phyloP scores from a whole-genome alignment of 768 basidiomycete species.

The Collybia sordida region DNA sequence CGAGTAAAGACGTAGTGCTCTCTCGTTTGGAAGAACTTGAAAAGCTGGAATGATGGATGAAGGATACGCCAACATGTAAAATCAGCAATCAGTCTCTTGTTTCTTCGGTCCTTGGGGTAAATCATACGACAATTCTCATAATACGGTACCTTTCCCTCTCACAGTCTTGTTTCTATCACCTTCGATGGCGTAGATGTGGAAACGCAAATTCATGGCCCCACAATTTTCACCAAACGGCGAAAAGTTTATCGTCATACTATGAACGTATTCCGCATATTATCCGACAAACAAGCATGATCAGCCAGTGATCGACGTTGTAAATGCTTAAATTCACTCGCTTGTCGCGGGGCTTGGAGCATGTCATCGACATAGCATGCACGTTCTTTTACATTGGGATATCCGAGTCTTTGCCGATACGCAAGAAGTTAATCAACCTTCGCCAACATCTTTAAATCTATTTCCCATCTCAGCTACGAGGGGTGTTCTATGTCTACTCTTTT shows the following conservation, averaged over 20 bases:
- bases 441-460: not conserved
- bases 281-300: constrained; percentile 11
- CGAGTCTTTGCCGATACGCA: not conserved
- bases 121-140: too few species aligned
- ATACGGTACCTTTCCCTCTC: too few species aligned
- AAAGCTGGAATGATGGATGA: constrained; percentile 67
- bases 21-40: constrained; percentile 89
- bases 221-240: too few species aligned
- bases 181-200: too few species aligned
- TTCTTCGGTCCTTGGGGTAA: too few species aligned
- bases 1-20: constrained; percentile 94
- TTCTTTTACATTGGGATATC: not conserved
- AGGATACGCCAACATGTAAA: not conserved
- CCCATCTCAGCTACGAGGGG: constrained; percentile 1
- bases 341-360: too few species aligned
- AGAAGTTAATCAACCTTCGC: not conserved
- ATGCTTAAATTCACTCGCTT: not conserved
- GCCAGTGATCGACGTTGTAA: constrained; percentile 1
- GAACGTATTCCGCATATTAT: constrained; percentile 6
- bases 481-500: not conserved
- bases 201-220: too few species aligned
- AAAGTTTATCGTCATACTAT: not conserved
- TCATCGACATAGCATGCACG: not conserved
- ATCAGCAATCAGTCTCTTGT: not conserved
- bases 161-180: too few species aligned